Percentiles rank a stretch among this genome's conserved stretches.
Evolutionary conservation across 2,329 filamentous ascomycete genomes (phyloP).

Genomic region (Aspergillus sp.): DNA sequence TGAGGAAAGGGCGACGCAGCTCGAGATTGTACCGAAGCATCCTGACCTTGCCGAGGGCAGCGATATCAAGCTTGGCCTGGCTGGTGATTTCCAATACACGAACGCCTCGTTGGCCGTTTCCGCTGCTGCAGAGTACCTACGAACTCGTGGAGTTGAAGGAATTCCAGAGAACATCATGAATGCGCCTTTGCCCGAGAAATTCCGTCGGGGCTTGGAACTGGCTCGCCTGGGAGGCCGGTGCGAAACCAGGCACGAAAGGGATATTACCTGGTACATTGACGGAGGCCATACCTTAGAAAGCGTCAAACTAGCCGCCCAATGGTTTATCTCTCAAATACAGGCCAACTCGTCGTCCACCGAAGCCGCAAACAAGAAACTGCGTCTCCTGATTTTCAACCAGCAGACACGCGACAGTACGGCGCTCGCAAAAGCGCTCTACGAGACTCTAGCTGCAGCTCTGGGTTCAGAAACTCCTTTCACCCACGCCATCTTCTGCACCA

Average conservation of each 20-base stretch:
- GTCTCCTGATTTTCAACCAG: constrained; percentile 83
- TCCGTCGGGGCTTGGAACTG: constrained; percentile 56
- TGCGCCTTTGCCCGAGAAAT: constrained; percentile 49
- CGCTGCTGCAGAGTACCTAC: constrained; percentile 34
- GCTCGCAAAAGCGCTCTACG: constrained; percentile 56
- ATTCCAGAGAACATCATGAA: constrained; percentile 32
- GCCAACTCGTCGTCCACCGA: constrained; percentile 26
- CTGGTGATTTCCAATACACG: constrained; percentile 54
- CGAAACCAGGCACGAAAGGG: constrained; percentile 54
- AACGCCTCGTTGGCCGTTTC: constrained; percentile 56
- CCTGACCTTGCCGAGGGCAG: constrained; percentile 35
- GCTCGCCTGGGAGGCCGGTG: constrained; percentile 69
- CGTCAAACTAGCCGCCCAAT: constrained; percentile 64
- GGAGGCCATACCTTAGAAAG: constrained; percentile 84
- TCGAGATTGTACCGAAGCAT: constrained; percentile 44
- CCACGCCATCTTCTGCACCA: constrained; percentile 73
- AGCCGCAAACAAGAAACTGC: constrained; percentile 29
- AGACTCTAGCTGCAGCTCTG: constrained; percentile 42
- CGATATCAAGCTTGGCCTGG: constrained; percentile 48
- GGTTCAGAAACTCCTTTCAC: constrained; percentile 49
- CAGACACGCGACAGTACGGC: constrained; percentile 68
- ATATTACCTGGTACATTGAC: constrained; percentile 70
- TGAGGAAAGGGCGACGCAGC: constrained; percentile 39
- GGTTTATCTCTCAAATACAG: constrained; percentile 57
- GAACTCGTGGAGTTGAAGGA: constrained; percentile 24